A percentile compares a stretch with the other conserved stretches of the same genome.
phyloP scores from a whole-genome alignment of 139 green algal genomes.

The Coelastrella sp. region DNA sequence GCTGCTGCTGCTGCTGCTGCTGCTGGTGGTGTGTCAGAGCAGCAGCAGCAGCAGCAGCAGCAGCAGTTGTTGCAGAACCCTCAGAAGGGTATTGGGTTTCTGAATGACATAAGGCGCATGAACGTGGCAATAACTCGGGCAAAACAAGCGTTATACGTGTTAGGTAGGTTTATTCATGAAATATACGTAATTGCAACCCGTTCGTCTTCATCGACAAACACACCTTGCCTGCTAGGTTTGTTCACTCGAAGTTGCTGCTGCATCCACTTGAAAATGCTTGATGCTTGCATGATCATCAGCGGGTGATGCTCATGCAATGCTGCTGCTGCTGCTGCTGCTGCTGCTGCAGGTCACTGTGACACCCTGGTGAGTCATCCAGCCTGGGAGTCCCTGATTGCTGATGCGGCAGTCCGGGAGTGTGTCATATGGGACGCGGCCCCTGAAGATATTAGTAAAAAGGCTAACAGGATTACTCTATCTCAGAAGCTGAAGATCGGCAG shows the following conservation, averaged over 20 bases:
- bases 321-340: not conserved
- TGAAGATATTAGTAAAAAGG: conserved; percentile 48
- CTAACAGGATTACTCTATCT: not conserved
- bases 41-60: not conserved
- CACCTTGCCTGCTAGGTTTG: too few species aligned
- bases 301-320: too few species aligned
- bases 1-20: not conserved
- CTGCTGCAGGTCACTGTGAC: conserved; percentile 53
- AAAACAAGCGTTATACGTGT: conserved; percentile 82
- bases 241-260: too few species aligned
- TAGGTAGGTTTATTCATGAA: conserved; percentile 50
- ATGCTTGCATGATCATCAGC: too few species aligned
- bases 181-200: too few species aligned
- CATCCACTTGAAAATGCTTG: too few species aligned
- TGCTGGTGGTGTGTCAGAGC: not conserved
- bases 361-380: conserved; percentile 66
- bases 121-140: conserved; percentile 92
- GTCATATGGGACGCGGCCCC: conserved; percentile 71
- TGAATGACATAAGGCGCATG: conserved; percentile 84
- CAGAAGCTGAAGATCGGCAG: not conserved
- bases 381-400: conserved; percentile 73
- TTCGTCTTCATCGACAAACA: too few species aligned
- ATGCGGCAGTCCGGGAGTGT: conserved; percentile 59
- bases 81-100: conserved; percentile 71
- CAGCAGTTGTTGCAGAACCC: conserved; percentile 14